Base-by-base conservation (phyloP, 179 eudicot genomes). In the Patellifolia procumbens region DNA sequence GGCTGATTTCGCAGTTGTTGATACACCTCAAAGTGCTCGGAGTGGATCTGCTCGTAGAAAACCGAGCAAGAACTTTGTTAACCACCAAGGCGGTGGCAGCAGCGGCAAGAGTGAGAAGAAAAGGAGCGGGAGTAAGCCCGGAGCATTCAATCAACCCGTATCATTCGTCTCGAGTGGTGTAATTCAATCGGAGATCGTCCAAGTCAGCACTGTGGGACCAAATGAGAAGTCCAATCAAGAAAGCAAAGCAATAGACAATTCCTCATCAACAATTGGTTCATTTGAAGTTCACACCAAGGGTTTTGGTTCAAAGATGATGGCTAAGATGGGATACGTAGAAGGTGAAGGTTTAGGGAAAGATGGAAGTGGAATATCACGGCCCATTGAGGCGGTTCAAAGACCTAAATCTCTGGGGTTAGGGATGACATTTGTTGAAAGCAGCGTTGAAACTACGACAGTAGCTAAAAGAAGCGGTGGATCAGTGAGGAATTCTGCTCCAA, bases 371-470 rank as follows among this genome's bases (percentile, higher is more conserved):
- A 89, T 89, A 59, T 78, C 94, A 0, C 82, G 82, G 65, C 98
- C 97, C 22, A 90, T 95, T 43, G 92, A 91, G 84, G 99, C 72
- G 59, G 69, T 76, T 48, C 93, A 90, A 79, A 87, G 99, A 15
- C 98, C 98, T 7, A 95, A 90, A 77, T 89, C 96, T n/a, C 96
- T 95, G 17, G 99, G 99, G 7, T 84, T 93, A 73, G 99, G 99
- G 2, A 90, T 92, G 66, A 71, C 87, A 29, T 84, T 87, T 67
- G 85, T 86, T 70, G 96, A 87, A 64, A 74, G 70, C 65, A 79
- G 80, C 68, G 39, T 68, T 34, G 76, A 78, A 48, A 78, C 85
- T 16, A 59, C 32, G 17, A 28, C 6, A 60, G 62, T 56, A 55
- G 73, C 55, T 22, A 65, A 46, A 58, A 61, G 68, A 35, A 76